Base-by-base conservation (phyloP, 495 filamentous ascomycete species). In the Aspergillus hancockii region DNA sequence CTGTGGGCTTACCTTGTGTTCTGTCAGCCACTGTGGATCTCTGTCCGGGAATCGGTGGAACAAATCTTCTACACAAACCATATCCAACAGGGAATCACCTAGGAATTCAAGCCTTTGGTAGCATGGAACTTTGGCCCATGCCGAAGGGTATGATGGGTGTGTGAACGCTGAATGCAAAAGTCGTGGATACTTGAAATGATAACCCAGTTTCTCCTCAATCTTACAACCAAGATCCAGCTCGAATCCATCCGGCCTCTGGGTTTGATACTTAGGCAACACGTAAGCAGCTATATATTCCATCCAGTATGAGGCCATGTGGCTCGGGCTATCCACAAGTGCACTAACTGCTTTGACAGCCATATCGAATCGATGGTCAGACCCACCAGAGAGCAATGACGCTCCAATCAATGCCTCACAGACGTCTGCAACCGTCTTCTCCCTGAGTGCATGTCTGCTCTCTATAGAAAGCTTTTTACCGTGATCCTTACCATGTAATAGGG, bases 21-120 rank as follows among this genome's bases (percentile, higher is more conserved):
- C 94, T 1, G 94, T 98, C 32, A 98, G 82, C 94, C 94, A 98
- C 69, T 97, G 92, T 1, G 94, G 93, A 67, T 97, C 93, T 58
- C 85, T 86, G 46, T 84, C 80, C 0, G 92, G 91, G 68, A 88
- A 90, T 12, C 79, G 80, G 59, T 85, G 75, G 71, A 90, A 98
- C 18, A 98, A 75, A 60, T 89, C 83, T 53, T 91, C 87, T 54
- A 98, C 84, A 65, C 87, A 91, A 49, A 83, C 88, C 85, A 96
- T 90, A 66, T 98, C 94, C 2, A 96, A 82, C 16, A 98, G 79
- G 2, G 93, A 82, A 66, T 98, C 94, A 4, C 94, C 94, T 3
- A 98, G 77, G 62, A 98, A 98, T 67, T 98, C 94, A 1, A 98
- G 83, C 21, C 93, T 84, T 65, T 98, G 91, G 70, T 98, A 98